A percentile compares a stretch with the other conserved stretches of the same genome.
These are phyloP conservation scores for Penicillium subrubescens DNA, from an alignment of 495 filamentous ascomycete genomes.

Conservation along the genomic window DNA sequence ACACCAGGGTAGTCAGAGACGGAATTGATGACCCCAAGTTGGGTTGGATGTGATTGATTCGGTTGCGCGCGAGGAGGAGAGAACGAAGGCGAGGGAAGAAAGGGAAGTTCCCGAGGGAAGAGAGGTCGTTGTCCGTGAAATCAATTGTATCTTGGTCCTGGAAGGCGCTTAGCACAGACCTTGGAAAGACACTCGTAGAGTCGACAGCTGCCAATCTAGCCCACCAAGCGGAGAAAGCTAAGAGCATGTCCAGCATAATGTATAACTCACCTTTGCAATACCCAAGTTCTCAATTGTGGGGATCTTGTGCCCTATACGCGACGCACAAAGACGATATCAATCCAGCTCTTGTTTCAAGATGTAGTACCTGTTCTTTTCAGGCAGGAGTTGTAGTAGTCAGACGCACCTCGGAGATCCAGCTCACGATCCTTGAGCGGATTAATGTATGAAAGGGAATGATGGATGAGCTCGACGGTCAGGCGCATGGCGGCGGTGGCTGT, in stretches of 20 bases:
- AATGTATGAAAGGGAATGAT: slow-evolving; percentile 90
- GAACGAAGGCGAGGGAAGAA: slow-evolving; percentile 82
- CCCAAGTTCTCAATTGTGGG: slow-evolving; percentile 97
- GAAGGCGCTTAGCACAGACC: slow-evolving; percentile 12
- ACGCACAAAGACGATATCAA: slow-evolving; percentile 72
- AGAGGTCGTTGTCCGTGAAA: slow-evolving; percentile 97
- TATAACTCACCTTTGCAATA: slow-evolving; percentile 73
- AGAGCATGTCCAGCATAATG: not conserved
- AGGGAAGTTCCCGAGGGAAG: slow-evolving; percentile 88
- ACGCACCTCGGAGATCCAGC: slow-evolving; percentile 99
- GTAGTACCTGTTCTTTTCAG: slow-evolving; percentile 99
- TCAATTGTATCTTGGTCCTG: slow-evolving; percentile 92
- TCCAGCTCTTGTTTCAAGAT: slow-evolving; percentile 69
- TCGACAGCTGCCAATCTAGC: not conserved
- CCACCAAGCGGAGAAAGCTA: not conserved
- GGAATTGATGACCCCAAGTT: slow-evolving; percentile 72
- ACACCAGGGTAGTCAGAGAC: slow-evolving; percentile 72
- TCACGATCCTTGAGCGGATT: slow-evolving; percentile 98
- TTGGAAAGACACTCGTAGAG: not conserved
- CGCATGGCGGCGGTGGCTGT: slow-evolving; percentile 64
- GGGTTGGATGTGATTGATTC: slow-evolving; percentile 77
- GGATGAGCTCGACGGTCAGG: slow-evolving; percentile 91
- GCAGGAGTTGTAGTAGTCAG: slow-evolving; percentile 30
- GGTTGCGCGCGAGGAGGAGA: slow-evolving; percentile 87
- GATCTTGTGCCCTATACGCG: slow-evolving; percentile 90